These are phyloP conservation scores for Colletotrichum karsti DNA, from an alignment of 2,329 filamentous ascomycete species.

Conservation along the genomic window DNA sequence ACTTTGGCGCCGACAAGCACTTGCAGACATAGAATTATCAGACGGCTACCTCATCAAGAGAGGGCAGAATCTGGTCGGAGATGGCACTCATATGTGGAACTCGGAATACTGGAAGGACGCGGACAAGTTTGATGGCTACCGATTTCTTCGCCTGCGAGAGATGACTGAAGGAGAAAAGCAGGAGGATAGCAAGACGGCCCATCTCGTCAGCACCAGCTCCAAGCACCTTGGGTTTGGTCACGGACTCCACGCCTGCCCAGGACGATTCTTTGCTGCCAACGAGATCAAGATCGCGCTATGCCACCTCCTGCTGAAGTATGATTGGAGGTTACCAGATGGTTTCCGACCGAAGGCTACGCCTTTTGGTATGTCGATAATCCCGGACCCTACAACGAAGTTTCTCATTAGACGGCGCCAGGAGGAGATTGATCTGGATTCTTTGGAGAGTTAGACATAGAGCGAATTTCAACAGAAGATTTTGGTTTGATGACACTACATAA, in stretches of 20 bases:
- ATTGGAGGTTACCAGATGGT: conserved; percentile 30
- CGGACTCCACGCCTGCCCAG: conserved; percentile 46
- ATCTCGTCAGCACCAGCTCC: conserved; percentile 42
- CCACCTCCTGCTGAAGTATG: conserved; percentile 41
- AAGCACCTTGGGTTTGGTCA: conserved; percentile 43
- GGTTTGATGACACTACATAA: background rate
- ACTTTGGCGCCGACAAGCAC: background rate
- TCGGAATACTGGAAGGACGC: conserved; percentile 28
- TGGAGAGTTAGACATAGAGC: background rate
- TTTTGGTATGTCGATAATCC: background rate
- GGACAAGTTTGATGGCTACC: conserved; percentile 30
- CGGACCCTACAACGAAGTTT: background rate
- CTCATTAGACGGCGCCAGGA: conserved; percentile 2
- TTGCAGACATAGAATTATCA: conserved; percentile 26
- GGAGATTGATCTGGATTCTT: conserved; percentile 3
- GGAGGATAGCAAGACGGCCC: conserved; percentile 27
- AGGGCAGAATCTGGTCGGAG: conserved; percentile 25
- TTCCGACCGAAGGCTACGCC: background rate
- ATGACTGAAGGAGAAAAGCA: conserved; percentile 29
- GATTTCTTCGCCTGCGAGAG: conserved; percentile 28
- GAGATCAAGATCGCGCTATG: conserved; percentile 44
- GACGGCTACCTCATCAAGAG: conserved; percentile 31
- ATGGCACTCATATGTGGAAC: conserved; percentile 29
- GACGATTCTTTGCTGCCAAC: conserved; percentile 45
- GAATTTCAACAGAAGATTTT: no score